Evolutionary conservation across 169 alveolate genomes (phyloP).

Genomic region (Pseudocohnilembus persalinus): DNA sequence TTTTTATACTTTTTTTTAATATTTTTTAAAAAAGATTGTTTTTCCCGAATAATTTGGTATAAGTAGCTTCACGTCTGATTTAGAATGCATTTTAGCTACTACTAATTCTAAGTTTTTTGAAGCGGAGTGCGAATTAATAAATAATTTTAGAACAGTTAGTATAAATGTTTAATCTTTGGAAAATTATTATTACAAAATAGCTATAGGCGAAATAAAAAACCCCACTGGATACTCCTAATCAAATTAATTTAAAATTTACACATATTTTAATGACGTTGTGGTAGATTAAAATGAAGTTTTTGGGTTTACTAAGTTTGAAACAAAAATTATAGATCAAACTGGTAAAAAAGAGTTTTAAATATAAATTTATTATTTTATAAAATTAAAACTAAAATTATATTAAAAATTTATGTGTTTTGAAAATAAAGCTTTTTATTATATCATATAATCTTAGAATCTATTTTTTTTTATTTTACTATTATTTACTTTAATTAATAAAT

Average conservation of each 20-base stretch:
- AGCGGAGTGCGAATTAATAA: not conserved
- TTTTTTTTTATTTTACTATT: no score
- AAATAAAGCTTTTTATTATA: no score
- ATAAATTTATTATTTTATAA: no score
- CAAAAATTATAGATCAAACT: not conserved
- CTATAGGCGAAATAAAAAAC: not conserved
- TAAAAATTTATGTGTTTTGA: no score
- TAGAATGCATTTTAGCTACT: not conserved
- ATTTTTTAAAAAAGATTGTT: not conserved
- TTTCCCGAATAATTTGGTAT: not conserved
- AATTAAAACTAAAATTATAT: no score
- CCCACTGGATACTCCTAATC: not conserved
- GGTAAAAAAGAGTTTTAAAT: not conserved
- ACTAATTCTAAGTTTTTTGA: no score
- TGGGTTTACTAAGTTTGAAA: not conserved
- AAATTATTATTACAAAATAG: no score
- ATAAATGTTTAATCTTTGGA: no score
- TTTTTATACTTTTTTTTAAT: no score
- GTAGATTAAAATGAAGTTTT: not conserved
- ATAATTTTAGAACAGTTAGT: not conserved
- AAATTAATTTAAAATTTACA: no score
- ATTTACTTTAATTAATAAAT: no score
- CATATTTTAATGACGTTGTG: not conserved
- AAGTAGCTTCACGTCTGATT: not conserved
- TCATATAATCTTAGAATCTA: no score